phyloP scores from a whole-genome alignment of 2,329 filamentous ascomycete species.

The Xylaria sp. region DNA sequence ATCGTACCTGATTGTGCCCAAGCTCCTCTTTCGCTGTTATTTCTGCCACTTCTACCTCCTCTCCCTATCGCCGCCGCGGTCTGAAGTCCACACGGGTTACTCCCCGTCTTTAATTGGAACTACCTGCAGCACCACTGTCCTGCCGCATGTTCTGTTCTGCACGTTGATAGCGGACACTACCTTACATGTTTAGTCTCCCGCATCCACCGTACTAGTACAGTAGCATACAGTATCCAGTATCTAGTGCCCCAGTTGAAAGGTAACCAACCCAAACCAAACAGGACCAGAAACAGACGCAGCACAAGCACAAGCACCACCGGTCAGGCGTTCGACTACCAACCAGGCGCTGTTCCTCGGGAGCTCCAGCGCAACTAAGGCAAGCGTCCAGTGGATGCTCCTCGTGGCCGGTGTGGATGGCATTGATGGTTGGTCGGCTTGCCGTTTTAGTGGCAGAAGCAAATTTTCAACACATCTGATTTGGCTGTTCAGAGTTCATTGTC shows the following conservation, averaged over 20 bases:
- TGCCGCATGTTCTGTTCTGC: neutral
- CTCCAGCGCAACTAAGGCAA: neutral
- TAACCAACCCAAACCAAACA: conserved; percentile 16
- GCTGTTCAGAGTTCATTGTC: conserved; percentile 24
- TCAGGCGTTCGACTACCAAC: no score
- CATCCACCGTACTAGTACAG: conserved; percentile 13
- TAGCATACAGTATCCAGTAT: conserved; percentile 10
- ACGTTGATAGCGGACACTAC: neutral
- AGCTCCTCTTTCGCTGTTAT: conserved; percentile 15
- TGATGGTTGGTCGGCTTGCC: conserved; percentile 35
- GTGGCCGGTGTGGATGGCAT: conserved; percentile 34
- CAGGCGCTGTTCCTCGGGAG: no score
- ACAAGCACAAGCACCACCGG: neutral
- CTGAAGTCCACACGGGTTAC: conserved; percentile 1
- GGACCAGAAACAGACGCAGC: neutral
- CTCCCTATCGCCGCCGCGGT: conserved; percentile 9
- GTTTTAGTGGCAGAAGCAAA: conserved; percentile 41
- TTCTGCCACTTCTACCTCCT: neutral
- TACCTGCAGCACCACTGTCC: neutral
- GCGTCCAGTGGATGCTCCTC: conserved; percentile 23
- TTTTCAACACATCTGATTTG: conserved; percentile 38
- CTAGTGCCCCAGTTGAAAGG: neutral
- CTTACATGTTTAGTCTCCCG: neutral
- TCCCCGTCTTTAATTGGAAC: conserved; percentile 26
- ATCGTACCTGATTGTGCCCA: conserved; percentile 26